A percentile compares a stretch with the other conserved stretches of the same genome.
Conservation (phyloP, 371 early-diverging fungal species). For the Catenaria anguillulae region DNA sequence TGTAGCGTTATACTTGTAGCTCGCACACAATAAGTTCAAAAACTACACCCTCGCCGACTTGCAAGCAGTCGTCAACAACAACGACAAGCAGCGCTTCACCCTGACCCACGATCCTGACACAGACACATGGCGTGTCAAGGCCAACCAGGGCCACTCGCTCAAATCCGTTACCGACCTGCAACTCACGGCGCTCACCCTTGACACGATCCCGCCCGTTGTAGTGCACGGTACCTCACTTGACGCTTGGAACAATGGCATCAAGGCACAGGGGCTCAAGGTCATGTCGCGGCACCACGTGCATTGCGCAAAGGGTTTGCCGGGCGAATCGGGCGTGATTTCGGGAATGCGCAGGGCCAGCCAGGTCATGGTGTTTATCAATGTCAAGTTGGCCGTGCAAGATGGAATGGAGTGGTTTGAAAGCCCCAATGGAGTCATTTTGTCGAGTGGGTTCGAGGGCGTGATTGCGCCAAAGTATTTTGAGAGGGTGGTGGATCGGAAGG, state of each 20-base stretch:
- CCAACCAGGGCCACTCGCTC: conserved; percentile 74
- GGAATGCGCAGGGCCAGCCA: conserved; percentile 51
- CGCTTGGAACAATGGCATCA: conserved; percentile 11
- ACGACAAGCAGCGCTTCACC: conserved; percentile 65
- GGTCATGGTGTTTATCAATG: conserved; percentile 59
- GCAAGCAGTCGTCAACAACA: conserved; percentile 41
- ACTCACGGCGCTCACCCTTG: conserved; percentile 26
- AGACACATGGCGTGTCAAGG: conserved; percentile 47
- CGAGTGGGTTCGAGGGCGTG: not conserved
- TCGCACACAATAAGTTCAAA: conserved; percentile 36
- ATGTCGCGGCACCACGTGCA: conserved; percentile 87
- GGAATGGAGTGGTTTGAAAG: not conserved
- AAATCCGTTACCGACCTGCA: conserved; percentile 33
- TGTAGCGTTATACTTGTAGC: conserved; percentile 10
- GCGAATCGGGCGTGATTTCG: conserved; percentile 51
- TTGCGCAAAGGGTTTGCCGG: conserved; percentile 54
- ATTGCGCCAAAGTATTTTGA: not conserved
- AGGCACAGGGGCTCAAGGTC: conserved; percentile 37
- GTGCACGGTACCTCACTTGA: conserved; percentile 60
- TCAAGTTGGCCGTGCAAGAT: conserved; percentile 40
- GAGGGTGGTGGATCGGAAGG: not conserved
- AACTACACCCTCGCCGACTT: conserved; percentile 34
- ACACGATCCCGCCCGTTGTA: conserved; percentile 33
- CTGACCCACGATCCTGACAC: conserved; percentile 22
- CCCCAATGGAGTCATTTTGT: not conserved